Percentiles rank a stretch among this genome's conserved stretches.
Evolutionary conservation across 2,329 filamentous ascomycete species (phyloP).

Genomic region (Fusarium tuaranense): DNA sequence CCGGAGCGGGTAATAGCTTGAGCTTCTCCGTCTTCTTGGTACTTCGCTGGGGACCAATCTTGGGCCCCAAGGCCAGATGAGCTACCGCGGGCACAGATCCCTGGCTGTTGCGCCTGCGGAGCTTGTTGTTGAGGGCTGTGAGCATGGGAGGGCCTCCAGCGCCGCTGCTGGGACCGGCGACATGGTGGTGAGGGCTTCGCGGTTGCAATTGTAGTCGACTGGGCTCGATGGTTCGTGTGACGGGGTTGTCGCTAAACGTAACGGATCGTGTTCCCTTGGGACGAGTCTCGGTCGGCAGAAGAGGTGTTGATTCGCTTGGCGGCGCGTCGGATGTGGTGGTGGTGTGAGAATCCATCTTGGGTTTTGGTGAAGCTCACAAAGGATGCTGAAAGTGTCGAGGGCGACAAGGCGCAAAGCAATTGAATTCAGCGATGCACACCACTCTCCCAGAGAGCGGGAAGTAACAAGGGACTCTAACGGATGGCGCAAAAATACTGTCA

Average conservation of each 20-base stretch:
- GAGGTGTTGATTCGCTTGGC: slow-evolving; percentile 50
- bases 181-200: slow-evolving; percentile 48
- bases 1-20: slow-evolving; percentile 94
- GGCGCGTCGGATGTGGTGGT: slow-evolving; percentile 28
- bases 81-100: slow-evolving; percentile 60
- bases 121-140: slow-evolving; percentile 85
- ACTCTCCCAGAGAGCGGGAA: slow-evolving; percentile 1
- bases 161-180: slow-evolving; percentile 44
- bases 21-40: slow-evolving; percentile 97
- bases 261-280: slow-evolving; percentile 71
- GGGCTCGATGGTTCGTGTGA: slow-evolving; percentile 70
- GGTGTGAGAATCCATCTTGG: slow-evolving; percentile 44
- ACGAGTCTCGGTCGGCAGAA: slow-evolving; percentile 51
- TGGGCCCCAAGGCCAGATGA: slow-evolving; percentile 60
- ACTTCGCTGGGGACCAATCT: slow-evolving; percentile 94
- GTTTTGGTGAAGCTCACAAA: slow-evolving; percentile 23
- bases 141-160: slow-evolving; percentile 69
- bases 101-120: slow-evolving; percentile 87
- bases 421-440: slow-evolving; percentile 11
- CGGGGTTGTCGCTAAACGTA: slow-evolving; percentile 80
- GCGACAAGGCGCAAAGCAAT: slow-evolving; percentile 13
- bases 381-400: slow-evolving; percentile 8
- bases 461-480: background rate
- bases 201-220: slow-evolving; percentile 46
- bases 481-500: background rate